Evolutionary conservation across 768 basidiomycete species (phyloP), one percentile per base, ranked within the genome.

Genomic region (Suillus discolor): DNA sequence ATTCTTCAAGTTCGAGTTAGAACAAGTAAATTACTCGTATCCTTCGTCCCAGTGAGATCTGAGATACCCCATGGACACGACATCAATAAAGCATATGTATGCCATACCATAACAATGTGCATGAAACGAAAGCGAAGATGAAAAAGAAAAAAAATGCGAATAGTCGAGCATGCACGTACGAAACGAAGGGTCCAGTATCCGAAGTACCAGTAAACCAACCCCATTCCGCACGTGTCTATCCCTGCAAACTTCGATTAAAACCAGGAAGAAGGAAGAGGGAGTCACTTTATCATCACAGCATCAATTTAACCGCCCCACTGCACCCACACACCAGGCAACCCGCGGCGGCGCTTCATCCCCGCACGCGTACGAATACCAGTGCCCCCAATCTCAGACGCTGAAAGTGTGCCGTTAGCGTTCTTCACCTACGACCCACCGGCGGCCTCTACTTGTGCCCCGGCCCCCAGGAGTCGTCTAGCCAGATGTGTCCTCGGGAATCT

Each of bases 241-340:
- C 25, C 28, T 18, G 18, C 2, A 31, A 31, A 31, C n/a, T n/a
- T n/a, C 16, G 28, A 31, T 31, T 20, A 31, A 9, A 31, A 54
- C 4, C 15, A 54, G 28, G 18, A 54, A 54, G 53, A n/a, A 51
- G 15, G 25, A 28, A 28, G 51, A 3, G 7, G 25, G 25, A 18
- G 23, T 25, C 49, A 25, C 28, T 6, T 47, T 23, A 49, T 13
- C 28, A 54, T 54, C 18, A 31, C 18, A 53, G 51, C 28, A 31
- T 20, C 18, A 8, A 51, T 9, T 51, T 6, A 57, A 38, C 51
- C 64, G 51, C 70, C 71, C 74, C 73, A 76, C 62, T 77, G 74
- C 15, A 72, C 67, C 76, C 76, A 77, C 9, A 76, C 67, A 42
- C 77, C 72, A 39, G 80, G 80, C 31, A 81, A 68, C 16, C 72